Base-by-base conservation (phyloP, 345 rosid genomes). In the Rhodamnia rubescens region DNA sequence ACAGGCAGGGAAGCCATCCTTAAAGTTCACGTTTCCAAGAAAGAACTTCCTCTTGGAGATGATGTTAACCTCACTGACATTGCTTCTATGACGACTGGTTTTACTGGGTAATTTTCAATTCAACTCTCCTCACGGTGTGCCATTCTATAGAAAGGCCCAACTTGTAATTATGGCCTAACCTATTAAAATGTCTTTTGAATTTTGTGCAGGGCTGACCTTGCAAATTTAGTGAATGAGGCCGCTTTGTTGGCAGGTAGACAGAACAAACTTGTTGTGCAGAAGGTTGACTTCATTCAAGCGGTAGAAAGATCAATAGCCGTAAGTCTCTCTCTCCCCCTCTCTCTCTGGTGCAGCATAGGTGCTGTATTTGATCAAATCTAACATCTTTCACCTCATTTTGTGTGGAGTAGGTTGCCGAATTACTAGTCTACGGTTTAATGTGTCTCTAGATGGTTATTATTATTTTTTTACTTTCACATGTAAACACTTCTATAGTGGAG, bases 41-140 rank as follows among this genome's bases (percentile, higher is more conserved):
- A 94, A 87, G 98, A 94, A 84, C 94, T 97, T 91, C 99, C 99
- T 83, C 88, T 95, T 18, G 94, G 92, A 42, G 91, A 93, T 49
- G 96, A 95, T 78, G 95, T 98, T 82, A 89, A 93, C 90, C 96
- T 98, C 26, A 86, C 91, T 85, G 92, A 88, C 82, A 92, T 98
- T 89, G 99, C 99, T 86, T 92, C 97, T 11, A 96, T 98, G 98
- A 98, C 98, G 58, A 93, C 98, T 86, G 99, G 99, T 88, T 97
- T 95, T 89, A 97, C 98, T 82, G 99, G 99, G 99, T 97, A 94
- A 44, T 47, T 44, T 53, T 64, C 22, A 26, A 18, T 57, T 82
- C 84, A 22, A 50, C 40, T 29, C n/a, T 42, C 26, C 44, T 42
- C 81, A 49, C 29, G 7, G 42, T 49, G 50, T 81, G 58, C 87